Evolutionary conservation across 345 rosid species (phyloP).

Genomic region (Populus davidiana): DNA sequence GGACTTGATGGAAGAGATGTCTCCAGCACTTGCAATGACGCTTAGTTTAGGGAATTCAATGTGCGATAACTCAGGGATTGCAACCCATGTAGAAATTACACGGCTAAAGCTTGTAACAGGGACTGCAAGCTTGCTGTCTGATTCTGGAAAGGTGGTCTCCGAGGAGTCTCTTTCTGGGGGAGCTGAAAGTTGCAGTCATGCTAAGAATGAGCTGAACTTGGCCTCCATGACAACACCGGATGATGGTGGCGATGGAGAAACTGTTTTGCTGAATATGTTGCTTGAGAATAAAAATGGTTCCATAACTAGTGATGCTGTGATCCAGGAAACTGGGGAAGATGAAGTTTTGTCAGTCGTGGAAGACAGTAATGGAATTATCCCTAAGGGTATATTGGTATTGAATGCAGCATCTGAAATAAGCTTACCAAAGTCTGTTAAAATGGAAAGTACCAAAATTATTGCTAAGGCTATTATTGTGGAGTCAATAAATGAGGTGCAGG

Average conservation of each 20-base stretch:
- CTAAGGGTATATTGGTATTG: constrained; percentile 56
- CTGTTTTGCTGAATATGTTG: constrained; percentile 1
- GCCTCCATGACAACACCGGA: not conserved
- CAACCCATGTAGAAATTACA: constrained; percentile 23
- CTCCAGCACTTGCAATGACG: constrained; percentile 26
- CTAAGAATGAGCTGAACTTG: constrained; percentile 7
- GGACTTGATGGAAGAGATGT: constrained; percentile 32
- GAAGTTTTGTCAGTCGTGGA: constrained; percentile 45
- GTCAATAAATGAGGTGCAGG: constrained; percentile 52
- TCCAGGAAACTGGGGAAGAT: constrained; percentile 62
- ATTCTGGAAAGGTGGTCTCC: constrained; percentile 10
- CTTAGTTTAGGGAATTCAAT: constrained; percentile 25
- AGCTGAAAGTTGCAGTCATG: not conserved
- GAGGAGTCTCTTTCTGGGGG: not conserved
- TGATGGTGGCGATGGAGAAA: constrained; percentile 9
- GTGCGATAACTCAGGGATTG: constrained; percentile 26
- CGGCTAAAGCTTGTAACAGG: constrained; percentile 22
- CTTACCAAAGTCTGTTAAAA: constrained; percentile 42
- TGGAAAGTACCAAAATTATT: constrained; percentile 47
- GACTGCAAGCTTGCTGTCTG: constrained; percentile 20
- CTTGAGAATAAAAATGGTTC: constrained; percentile 11
- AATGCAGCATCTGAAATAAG: constrained; percentile 49
- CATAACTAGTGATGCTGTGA: constrained; percentile 28
- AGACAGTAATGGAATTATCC: constrained; percentile 43
- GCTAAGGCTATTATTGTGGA: constrained; percentile 67